Evolutionary conservation across 176 grass and related monocot genomes (phyloP).

Genomic region (Triticum turgidum): DNA sequence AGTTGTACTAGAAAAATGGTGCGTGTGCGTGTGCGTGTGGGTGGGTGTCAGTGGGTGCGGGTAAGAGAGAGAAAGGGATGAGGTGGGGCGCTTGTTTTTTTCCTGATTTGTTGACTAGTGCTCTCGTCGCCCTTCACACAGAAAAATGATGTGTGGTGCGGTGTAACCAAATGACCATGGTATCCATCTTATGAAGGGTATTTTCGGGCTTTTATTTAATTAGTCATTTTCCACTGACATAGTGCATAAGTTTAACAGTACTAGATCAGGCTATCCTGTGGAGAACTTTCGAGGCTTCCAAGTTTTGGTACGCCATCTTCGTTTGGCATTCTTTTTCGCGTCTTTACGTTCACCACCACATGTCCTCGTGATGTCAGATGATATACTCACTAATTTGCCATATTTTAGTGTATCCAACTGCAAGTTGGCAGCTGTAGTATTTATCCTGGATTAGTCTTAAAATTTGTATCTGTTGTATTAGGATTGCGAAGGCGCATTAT

Average conservation of each 20-base stretch:
- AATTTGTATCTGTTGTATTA: background rate
- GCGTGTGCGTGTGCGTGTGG: background rate
- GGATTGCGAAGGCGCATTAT: background rate
- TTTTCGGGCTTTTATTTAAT: constrained; percentile 26
- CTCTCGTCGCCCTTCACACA: background rate
- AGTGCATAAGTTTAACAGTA: background rate
- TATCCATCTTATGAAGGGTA: constrained; percentile 24
- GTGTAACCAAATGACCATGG: constrained; percentile 7
- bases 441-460: background rate
- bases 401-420: background rate
- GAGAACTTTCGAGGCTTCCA: background rate
- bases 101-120: constrained; percentile 24
- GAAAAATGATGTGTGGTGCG: background rate
- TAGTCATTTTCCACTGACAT: constrained; percentile 4
- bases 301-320: background rate
- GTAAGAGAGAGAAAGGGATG: constrained; percentile 9
- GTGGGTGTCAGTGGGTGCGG: background rate
- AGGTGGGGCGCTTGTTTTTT: background rate
- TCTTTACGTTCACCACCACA: background rate
- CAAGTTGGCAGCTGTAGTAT: background rate
- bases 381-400: background rate
- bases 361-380: background rate
- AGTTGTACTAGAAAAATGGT: constrained; percentile 6
- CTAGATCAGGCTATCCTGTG: background rate
- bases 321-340: background rate